Evolutionary conservation across 495 filamentous ascomycete species (phyloP).

Genomic region (Penicillium simplicissimum): DNA sequence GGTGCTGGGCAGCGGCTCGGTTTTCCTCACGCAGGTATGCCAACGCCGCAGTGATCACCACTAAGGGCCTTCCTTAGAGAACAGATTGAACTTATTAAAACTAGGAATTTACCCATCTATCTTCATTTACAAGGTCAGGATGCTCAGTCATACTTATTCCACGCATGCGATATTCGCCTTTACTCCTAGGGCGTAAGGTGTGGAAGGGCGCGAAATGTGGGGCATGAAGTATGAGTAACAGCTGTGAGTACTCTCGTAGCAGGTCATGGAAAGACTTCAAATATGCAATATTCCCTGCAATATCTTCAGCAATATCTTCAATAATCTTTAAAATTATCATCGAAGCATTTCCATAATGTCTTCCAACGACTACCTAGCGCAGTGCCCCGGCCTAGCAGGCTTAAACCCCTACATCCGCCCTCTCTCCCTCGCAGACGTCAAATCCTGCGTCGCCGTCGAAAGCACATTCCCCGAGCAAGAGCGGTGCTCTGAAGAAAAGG

Average conservation of each 20-base stretch:
- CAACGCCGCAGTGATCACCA: conserved; percentile 87
- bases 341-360: not conserved
- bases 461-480: conserved; percentile 24
- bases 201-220: not conserved
- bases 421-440: conserved; percentile 18
- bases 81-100: too few relatives aligned
- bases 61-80: too few relatives aligned
- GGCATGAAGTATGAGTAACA: not conserved
- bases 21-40: conserved; percentile 85
- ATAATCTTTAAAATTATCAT: not conserved
- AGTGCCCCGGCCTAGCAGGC: conserved; percentile 3
- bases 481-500: conserved; percentile 30
- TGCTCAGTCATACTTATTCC: too few relatives aligned
- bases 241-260: not conserved
- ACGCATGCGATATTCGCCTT: too few relatives aligned
- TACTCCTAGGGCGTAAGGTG: conserved; percentile 1
- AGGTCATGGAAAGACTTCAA: not conserved
- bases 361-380: not conserved
- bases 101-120: too few relatives aligned
- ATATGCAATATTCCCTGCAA: not conserved
- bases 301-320: not conserved
- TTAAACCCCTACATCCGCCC: conserved; percentile 15
- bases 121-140: too few relatives aligned
- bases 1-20: conserved; percentile 57
- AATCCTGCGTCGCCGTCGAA: conserved; percentile 26